These are phyloP conservation scores for Lipomyces orientalis DNA, from an alignment of 805 yeast genomes.

Conservation along the genomic window DNA sequence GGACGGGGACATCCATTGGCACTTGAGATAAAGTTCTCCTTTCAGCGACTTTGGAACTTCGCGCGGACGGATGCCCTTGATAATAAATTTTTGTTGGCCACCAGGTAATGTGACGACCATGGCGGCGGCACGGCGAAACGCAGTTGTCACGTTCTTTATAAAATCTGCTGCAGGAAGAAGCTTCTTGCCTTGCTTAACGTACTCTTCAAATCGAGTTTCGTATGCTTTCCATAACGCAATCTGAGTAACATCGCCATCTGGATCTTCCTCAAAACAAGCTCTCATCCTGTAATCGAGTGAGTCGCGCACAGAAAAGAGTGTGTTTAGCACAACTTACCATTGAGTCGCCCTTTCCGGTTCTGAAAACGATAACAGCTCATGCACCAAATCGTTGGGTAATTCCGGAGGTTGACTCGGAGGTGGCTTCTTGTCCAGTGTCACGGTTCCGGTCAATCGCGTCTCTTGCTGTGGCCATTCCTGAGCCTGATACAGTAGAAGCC, in stretches of 20 bases:
- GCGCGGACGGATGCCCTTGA: constrained; percentile 93
- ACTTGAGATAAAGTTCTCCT: constrained; percentile 36
- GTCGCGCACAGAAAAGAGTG: not conserved
- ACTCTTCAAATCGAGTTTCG: constrained; percentile 80
- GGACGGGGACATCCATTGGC: constrained; percentile 35
- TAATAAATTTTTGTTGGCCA: constrained; percentile 80
- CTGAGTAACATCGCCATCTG: constrained; percentile 88
- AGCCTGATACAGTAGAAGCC: constrained; percentile 38
- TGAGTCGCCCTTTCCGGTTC: constrained; percentile 93
- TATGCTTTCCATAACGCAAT: constrained; percentile 95
- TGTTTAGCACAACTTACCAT: constrained; percentile 54
- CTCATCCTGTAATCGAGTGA: constrained; percentile 54
- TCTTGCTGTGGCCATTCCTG: constrained; percentile 24
- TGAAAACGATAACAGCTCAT: constrained; percentile 64
- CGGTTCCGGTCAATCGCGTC: constrained; percentile 52
- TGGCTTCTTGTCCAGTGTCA: constrained; percentile 57
- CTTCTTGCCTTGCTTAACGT: constrained; percentile 58
- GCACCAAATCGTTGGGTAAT: constrained; percentile 59
- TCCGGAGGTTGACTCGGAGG: constrained; percentile 71
- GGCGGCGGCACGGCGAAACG: constrained; percentile 79
- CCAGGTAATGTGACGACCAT: constrained; percentile 79
- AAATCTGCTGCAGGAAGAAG: constrained; percentile 94
- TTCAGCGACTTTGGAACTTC: constrained; percentile 45
- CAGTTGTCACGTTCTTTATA: constrained; percentile 88
- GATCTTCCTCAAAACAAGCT: constrained; percentile 80